phyloP scores from a whole-genome alignment of 2,329 filamentous ascomycete species.

The Colletotrichum spaethianum region DNA sequence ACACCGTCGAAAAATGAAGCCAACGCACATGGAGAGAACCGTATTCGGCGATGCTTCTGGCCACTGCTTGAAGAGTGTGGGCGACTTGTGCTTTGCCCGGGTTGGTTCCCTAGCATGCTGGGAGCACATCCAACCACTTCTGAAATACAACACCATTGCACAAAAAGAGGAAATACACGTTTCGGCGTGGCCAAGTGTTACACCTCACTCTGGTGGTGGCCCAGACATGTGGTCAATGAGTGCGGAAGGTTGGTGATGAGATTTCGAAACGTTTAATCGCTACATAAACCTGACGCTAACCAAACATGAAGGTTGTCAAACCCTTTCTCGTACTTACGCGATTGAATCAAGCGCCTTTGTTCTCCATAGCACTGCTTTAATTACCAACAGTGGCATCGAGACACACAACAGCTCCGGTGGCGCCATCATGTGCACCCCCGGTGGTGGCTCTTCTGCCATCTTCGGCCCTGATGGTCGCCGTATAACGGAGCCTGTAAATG shows the following conservation, averaged over 20 bases:
- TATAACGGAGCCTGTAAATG: conserved; percentile 55
- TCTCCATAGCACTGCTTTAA: conserved; percentile 55
- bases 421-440: conserved; percentile 53
- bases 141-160: conserved; percentile 49
- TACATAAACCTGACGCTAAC: conserved; percentile 52
- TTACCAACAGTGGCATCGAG: conserved; percentile 57
- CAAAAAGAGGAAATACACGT: conserved; percentile 49
- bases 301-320: conserved; percentile 52
- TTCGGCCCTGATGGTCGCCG: conserved; percentile 66
- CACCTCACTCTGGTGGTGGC: conserved; percentile 26
- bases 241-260: conserved; percentile 31
- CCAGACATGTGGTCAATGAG: conserved; percentile 37
- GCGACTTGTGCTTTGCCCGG: conserved; percentile 63
- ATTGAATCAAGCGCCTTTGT: conserved; percentile 61
- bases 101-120: conserved; percentile 70
- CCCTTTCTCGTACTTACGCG: conserved; percentile 54
- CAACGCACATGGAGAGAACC: conserved; percentile 67
- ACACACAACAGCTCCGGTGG: conserved; percentile 56
- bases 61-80: conserved; percentile 57
- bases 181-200: conserved; percentile 47
- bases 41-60: conserved; percentile 49
- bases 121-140: conserved; percentile 69
- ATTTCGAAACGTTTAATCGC: conserved; percentile 43
- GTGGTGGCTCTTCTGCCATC: conserved; percentile 64
- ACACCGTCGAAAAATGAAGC: conserved; percentile 65